Evolutionary conservation across 768 basidiomycete species (phyloP).

Genomic region (Leccinum aurantiacum): DNA sequence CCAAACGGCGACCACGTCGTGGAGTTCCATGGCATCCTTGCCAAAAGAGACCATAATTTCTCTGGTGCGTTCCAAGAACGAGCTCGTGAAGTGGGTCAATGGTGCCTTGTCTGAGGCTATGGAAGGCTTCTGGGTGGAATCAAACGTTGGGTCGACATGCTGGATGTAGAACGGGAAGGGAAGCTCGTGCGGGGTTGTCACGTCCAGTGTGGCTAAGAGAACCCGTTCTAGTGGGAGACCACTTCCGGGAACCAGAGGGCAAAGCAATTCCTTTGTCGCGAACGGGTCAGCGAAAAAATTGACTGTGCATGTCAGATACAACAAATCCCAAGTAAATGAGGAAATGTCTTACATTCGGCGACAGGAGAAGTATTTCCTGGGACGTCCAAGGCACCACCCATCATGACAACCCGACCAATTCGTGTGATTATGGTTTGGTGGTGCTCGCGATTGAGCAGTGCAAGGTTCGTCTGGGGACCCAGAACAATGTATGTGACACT

Average conservation of each 20-base stretch:
- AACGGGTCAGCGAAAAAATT: slow-evolving; percentile 88
- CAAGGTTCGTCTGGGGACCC: slow-evolving; percentile 81
- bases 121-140: slow-evolving; percentile 51
- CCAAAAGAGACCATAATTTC: slow-evolving; percentile 79
- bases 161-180: slow-evolving; percentile 63
- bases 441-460: slow-evolving; percentile 58
- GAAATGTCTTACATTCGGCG: slow-evolving; percentile 70
- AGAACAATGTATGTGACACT: slow-evolving; percentile 71
- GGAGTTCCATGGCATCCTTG: slow-evolving; percentile 84
- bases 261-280: slow-evolving; percentile 70
- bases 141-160: slow-evolving; percentile 62
- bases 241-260: slow-evolving; percentile 37
- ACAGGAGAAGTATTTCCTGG: slow-evolving; percentile 83
- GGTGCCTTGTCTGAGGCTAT: slow-evolving; percentile 48
- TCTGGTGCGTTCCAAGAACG: slow-evolving; percentile 72
- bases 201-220: slow-evolving; percentile 74
- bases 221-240: slow-evolving; percentile 66
- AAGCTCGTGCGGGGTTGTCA: slow-evolving; percentile 78
- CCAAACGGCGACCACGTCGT: slow-evolving; percentile 90
- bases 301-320: slow-evolving; percentile 43
- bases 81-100: slow-evolving; percentile 73
- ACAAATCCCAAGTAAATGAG: neutral
- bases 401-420: slow-evolving; percentile 76
- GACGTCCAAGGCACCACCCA: slow-evolving; percentile 93
- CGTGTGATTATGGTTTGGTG: slow-evolving; percentile 51